Conservation (phyloP, 495 filamentous ascomycete genomes). For the Talaromyces ruber region DNA sequence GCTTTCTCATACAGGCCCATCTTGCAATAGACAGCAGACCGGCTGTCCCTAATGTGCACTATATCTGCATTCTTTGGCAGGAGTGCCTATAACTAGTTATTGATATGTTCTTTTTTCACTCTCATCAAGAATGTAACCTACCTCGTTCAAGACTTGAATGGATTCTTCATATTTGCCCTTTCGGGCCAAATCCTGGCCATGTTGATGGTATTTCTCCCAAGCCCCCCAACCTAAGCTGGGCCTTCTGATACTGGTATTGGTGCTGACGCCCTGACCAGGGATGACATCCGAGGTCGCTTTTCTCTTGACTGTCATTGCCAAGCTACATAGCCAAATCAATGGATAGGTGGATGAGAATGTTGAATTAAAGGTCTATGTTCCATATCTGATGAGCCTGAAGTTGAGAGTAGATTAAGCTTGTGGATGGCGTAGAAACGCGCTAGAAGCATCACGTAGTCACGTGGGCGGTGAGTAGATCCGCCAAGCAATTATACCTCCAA, state of each 20-base stretch:
- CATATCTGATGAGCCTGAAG: neutral
- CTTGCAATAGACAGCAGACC: constrained; percentile 53
- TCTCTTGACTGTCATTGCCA: constrained; percentile 1
- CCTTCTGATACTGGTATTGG: neutral
- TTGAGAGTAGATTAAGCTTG: neutral
- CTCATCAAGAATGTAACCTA: constrained; percentile 9
- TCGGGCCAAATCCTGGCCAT: constrained; percentile 33
- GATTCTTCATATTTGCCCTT: constrained; percentile 31
- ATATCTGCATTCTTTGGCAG: constrained; percentile 18
- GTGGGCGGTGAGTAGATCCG: constrained; percentile 1
- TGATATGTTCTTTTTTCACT: neutral
- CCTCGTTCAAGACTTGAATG: constrained; percentile 33
- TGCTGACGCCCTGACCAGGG: neutral
- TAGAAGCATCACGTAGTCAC: neutral
- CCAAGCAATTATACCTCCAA: neutral
- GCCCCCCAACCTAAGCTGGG: neutral
- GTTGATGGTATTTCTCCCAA: constrained; percentile 13
- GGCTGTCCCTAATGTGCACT: constrained; percentile 47
- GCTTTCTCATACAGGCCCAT: constrained; percentile 44
- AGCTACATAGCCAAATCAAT: neutral
- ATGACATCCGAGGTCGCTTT: neutral
- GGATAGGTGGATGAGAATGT: neutral
- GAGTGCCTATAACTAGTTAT: constrained; percentile 25
- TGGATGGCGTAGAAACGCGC: neutral
- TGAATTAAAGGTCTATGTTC: neutral